Conservation (phyloP, 2,329 filamentous ascomycete species). For the Microsporum audouinii region DNA sequence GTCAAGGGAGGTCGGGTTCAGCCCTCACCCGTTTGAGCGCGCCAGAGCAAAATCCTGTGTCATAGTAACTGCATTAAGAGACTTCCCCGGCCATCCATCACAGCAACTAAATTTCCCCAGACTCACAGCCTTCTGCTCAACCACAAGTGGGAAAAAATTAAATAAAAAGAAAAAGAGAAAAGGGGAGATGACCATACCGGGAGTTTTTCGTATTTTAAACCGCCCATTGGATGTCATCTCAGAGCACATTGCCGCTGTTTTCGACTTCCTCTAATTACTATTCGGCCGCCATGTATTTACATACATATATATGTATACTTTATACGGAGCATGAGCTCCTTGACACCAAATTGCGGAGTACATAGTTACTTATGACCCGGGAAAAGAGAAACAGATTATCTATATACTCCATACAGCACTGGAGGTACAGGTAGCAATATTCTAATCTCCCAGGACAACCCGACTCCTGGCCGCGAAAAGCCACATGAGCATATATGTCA, state of each 20-base stretch:
- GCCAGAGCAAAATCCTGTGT: background rate
- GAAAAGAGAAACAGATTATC: background rate
- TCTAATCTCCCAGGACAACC: background rate
- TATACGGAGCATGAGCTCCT: background rate
- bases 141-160: background rate
- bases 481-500: constrained; percentile 1
- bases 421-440: background rate
- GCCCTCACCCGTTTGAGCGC: background rate
- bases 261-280: background rate
- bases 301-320: background rate
- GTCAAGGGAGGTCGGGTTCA: background rate
- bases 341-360: background rate
- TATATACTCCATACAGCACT: background rate
- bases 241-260: background rate
- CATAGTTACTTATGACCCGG: background rate
- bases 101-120: background rate
- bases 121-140: background rate
- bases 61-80: constrained; percentile 1
- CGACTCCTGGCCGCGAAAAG: background rate
- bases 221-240: background rate
- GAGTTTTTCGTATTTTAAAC: background rate
- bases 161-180: background rate
- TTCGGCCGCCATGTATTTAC: background rate
- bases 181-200: background rate
- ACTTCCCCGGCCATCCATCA: background rate